Evolutionary conservation across 2,329 filamentous ascomycete species (phyloP), one percentile per base, ranked within the genome.

Genomic region (Talaromyces sp.): DNA sequence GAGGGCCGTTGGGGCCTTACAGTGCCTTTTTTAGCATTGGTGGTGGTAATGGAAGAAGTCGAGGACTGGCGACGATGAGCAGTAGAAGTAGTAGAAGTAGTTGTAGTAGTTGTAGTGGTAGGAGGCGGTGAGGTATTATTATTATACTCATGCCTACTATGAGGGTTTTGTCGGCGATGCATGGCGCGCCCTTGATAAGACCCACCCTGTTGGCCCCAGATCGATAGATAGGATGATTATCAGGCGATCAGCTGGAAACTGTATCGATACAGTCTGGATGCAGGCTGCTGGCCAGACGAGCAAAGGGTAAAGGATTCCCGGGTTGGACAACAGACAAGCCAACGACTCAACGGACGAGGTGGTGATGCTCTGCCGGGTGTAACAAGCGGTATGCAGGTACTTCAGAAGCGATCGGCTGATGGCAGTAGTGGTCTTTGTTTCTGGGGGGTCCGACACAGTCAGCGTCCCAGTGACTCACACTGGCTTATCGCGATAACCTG

Each of bases 101-200:
- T 68, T 56, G 50, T 28, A 47, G 56, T 7, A 18, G 42, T 5
- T 30, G 51, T 30, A 53, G 72, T 73, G 71, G 73, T 75, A 67
- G 70, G 68, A 72, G 70, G 73, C 74, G 73, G 73, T 75, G 73
- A 71, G 70, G 58, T 59, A 54, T 56, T 63, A 47, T 31, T 56
- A 60, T 51, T 52, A 53, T 27, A 33, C 33, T 31, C 18, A 18
- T n/a, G 23, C 44, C 56, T 56, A 59, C 31, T 62, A 59, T 62
- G 61, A 62, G 61, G 57, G 56, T 62, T 59, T 59, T 62, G 61
- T 56, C 44, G 61, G 56, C 61, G 61, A 56, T 63, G 61, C 61
- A 63, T 63, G 54, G 28, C 23, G 57, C n/a, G 55, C 31, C 36
- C 57, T 44, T 44, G 52, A 50, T 51, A 30, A 27, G 59, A 31